A percentile compares a stretch with the other conserved stretches of the same genome.
These are phyloP conservation scores for Verticillium isaacii DNA, from an alignment of 2,329 filamentous ascomycete genomes.

Conservation along the genomic window DNA sequence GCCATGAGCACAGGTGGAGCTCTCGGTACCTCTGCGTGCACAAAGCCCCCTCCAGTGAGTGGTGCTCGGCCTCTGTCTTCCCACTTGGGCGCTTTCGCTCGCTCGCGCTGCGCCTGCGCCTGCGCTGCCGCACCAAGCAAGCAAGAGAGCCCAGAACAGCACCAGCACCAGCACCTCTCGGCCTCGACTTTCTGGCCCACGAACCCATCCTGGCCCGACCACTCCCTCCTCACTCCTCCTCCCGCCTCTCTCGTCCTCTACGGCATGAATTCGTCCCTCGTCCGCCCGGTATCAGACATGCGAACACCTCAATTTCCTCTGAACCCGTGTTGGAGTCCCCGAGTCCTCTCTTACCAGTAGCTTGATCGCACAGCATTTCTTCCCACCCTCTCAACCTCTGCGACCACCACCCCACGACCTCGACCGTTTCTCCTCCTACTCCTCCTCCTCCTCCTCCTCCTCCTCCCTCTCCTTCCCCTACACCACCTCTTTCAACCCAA, in stretches of 20 bases:
- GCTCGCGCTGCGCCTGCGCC: background rate
- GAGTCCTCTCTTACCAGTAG: slow-evolving; percentile 12
- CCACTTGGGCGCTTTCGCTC: background rate
- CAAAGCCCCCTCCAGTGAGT: background rate
- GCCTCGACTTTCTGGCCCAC: slow-evolving; percentile 4
- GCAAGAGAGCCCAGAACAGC: background rate
- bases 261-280: slow-evolving; percentile 10
- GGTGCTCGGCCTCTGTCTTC: background rate
- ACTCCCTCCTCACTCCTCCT: slow-evolving; percentile 10
- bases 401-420: slow-evolving; percentile 11
- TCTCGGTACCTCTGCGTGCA: background rate
- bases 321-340: slow-evolving; percentile 10
- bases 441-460: slow-evolving; percentile 10
- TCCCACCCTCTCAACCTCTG: slow-evolving; percentile 5
- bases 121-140: background rate
- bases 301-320: slow-evolving; percentile 11
- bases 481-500: slow-evolving; percentile 23
- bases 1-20: too few species aligned
- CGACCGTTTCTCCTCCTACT: slow-evolving; percentile 11
- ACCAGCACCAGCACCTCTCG: background rate
- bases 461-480: slow-evolving; percentile 15
- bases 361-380: slow-evolving; percentile 13
- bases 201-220: slow-evolving; percentile 9
- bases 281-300: slow-evolving; percentile 11
- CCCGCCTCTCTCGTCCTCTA: slow-evolving; percentile 4